These are phyloP conservation scores for Penicillium cosmopolitanum DNA, from an alignment of 495 filamentous ascomycete species.

Conservation along the genomic window DNA sequence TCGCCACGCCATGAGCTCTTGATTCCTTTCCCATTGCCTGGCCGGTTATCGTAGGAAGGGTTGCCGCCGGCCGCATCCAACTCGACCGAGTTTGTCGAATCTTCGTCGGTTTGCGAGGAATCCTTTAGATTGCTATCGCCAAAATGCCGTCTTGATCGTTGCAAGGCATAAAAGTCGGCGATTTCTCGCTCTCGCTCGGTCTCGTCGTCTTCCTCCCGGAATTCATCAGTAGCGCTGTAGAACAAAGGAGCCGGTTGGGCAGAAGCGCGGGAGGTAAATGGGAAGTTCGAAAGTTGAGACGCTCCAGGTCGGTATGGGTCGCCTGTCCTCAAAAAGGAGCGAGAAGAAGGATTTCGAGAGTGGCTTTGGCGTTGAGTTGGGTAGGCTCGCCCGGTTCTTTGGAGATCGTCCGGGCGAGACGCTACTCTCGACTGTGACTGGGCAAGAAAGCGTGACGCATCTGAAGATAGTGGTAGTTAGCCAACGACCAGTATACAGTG, in stretches of 20 bases:
- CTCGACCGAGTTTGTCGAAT: conserved; percentile 61
- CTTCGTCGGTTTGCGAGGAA: conserved; percentile 77
- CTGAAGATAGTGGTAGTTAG: conserved; percentile 44
- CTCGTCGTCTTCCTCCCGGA: conserved; percentile 87
- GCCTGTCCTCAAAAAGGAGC: conserved; percentile 53
- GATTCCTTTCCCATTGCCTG: conserved; percentile 49
- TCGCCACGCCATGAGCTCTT: conserved; percentile 60
- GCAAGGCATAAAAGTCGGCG: conserved; percentile 89
- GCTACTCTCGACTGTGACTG: conserved; percentile 91
- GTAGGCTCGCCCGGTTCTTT: conserved; percentile 53
- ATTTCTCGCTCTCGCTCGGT: conserved; percentile 89
- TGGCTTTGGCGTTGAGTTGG: conserved; percentile 43
- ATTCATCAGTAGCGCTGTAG: conserved; percentile 80
- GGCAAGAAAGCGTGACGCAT: conserved; percentile 95
- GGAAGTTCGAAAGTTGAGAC: conserved; percentile 73
- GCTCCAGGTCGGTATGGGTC: conserved; percentile 74
- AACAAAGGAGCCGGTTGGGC: conserved; percentile 85
- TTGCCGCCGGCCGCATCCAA: conserved; percentile 51
- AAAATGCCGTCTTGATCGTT: conserved; percentile 85
- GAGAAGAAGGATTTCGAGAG: conserved; percentile 51
- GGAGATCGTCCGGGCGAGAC: conserved; percentile 64
- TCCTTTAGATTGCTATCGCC: conserved; percentile 77
- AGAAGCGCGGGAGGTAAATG: conserved; percentile 74
- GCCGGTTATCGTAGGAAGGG: conserved; percentile 36
- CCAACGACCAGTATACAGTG: background rate